phyloP scores from a whole-genome alignment of 805 yeast species.

The Candida michaelii region DNA sequence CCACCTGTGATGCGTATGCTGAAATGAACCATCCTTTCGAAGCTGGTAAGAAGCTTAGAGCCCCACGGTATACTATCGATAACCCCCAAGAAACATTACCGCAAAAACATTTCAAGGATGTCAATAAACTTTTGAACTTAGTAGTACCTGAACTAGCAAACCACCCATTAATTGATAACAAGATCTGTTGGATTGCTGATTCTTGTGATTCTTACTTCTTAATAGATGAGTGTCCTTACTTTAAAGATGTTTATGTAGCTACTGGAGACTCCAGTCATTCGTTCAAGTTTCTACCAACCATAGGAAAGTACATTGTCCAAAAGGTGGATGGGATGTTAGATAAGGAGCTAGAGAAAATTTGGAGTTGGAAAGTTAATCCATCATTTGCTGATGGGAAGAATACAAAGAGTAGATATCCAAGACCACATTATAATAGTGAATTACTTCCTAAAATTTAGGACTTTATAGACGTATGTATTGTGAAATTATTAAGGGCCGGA shows the following conservation, averaged over 20 bases:
- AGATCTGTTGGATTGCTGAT: constrained; percentile 27
- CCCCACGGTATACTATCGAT: constrained; percentile 14
- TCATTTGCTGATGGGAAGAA: constrained; percentile 14
- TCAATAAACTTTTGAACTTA: constrained; percentile 12
- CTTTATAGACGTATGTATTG: not conserved
- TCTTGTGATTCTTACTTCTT: constrained; percentile 42
- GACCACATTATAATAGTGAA: constrained; percentile 14
- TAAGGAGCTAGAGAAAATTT: constrained; percentile 20
- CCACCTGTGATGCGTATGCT: constrained; percentile 17
- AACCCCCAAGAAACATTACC: constrained; percentile 16
- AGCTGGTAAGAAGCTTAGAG: constrained; percentile 13
- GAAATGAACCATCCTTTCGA: constrained; percentile 17
- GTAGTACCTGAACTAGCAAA: constrained; percentile 16
- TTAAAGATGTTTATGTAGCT: constrained; percentile 35
- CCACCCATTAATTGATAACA: constrained; percentile 14
- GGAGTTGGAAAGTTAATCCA: constrained; percentile 16
- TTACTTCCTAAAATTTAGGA: constrained; percentile 2
- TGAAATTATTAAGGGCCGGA: not conserved
- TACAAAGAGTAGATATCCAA: constrained; percentile 14
- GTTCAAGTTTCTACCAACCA: constrained; percentile 46
- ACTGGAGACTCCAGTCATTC: constrained; percentile 52
- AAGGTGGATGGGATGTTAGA: constrained; percentile 29
- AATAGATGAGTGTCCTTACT: constrained; percentile 37
- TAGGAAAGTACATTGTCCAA: constrained; percentile 42
- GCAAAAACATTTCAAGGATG: constrained; percentile 12